These are phyloP conservation scores for Leccinum longicurvipes DNA, from an alignment of 768 basidiomycete genomes.

Conservation along the genomic window DNA sequence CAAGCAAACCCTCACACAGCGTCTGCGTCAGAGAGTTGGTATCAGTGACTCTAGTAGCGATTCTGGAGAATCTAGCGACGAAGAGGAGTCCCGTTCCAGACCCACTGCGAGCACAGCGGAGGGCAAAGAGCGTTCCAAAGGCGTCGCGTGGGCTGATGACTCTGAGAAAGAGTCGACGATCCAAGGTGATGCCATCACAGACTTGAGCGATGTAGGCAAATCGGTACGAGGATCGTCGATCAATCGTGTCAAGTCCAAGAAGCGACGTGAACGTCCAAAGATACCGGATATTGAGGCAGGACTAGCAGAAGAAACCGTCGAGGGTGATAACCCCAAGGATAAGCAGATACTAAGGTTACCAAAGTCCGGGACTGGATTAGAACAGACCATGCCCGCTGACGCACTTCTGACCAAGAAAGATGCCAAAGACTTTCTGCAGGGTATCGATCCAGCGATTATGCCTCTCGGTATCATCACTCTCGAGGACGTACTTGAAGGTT, in stretches of 20 bases:
- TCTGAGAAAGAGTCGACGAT: conserved; percentile 30
- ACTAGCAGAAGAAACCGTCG: conserved; percentile 10
- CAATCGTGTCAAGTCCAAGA: conserved; percentile 13
- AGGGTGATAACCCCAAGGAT: conserved; percentile 16
- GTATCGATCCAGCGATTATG: conserved; percentile 76
- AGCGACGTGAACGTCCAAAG: conserved; percentile 8
- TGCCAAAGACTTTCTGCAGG: conserved; percentile 82
- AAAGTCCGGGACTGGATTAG: conserved; percentile 43
- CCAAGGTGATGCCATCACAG: conserved; percentile 20
- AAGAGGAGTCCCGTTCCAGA: conserved; percentile 30
- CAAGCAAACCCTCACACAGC: conserved; percentile 75
- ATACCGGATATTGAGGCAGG: conserved; percentile 26
- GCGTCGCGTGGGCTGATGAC: conserved; percentile 33
- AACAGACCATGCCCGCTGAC: conserved; percentile 88
- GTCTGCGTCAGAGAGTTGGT: conserved; percentile 70
- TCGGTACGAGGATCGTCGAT: conserved; percentile 14
- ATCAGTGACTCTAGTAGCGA: conserved; percentile 60
- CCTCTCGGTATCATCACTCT: conserved; percentile 91
- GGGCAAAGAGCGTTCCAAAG: conserved; percentile 25
- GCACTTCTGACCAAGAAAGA: conserved; percentile 73
- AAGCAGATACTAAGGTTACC: conserved; percentile 29
- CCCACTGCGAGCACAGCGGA: conserved; percentile 15
- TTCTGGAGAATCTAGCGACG: conserved; percentile 45
- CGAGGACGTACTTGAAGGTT: conserved; percentile 90
- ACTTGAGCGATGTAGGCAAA: conserved; percentile 17